Base-by-base conservation (phyloP, 176 grass and related monocot genomes). In the Oryza coarctata region DNA sequence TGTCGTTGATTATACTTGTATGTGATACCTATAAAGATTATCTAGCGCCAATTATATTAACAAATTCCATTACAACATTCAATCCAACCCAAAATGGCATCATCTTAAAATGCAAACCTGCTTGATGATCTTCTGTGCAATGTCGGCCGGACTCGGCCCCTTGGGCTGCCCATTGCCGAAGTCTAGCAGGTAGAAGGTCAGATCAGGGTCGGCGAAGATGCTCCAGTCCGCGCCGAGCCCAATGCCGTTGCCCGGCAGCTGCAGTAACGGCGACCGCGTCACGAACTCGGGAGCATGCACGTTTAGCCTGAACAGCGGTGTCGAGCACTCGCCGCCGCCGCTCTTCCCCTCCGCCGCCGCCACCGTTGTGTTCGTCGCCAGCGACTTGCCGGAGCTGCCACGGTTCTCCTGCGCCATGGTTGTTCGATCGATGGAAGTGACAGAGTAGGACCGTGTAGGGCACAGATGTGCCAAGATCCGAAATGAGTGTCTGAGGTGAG, bases 281-380 rank as follows among this genome's bases (percentile, higher is more conserved):
- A 94, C 86, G 27, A 91, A 94, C 83, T 90, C 88, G 10, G 65
- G 92, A 3, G 92, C 92, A 33, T 91, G 61, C 52, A 87, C 83
- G 45, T 90, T 89, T 27, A 91, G 18, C 85, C 62, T 91, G 70
- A 87, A 91, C 58, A 65, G 65, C 75, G 55, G 65, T 70, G 64
- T 20, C 15, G 67, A 68, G 41, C 61, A 65, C 12, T 65, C 15
- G 15, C 15, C 15, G 15, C 4, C 9, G 8, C 66, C 23, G 57
- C 60, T 31, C 33, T 34, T 55, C 20, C 17, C 2, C 26, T 17
- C 32, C 55, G 40, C 26, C 61, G 61, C n/a, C n/a, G n/a, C n/a
- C n/a, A n/a, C n/a, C n/a, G n/a, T n/a, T n/a, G n/a, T n/a, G n/a
- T n/a, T n/a, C n/a, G n/a, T n/a, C n/a, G n/a, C n/a, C n/a, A n/a